These are phyloP conservation scores for Potentilla sterilis DNA, from an alignment of 306 rosid genomes.

Conservation along the genomic window DNA sequence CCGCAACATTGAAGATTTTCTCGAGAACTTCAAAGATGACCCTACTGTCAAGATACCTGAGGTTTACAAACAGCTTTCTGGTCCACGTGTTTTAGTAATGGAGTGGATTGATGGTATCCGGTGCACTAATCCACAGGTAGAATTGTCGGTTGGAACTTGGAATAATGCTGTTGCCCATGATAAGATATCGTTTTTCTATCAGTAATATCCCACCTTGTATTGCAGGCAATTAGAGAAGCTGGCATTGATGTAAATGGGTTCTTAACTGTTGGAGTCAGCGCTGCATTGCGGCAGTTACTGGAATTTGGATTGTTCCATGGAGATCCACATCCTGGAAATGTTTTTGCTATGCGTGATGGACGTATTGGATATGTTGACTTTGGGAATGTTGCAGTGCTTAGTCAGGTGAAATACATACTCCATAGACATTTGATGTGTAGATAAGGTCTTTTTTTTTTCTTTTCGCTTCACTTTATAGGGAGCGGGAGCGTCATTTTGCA, in stretches of 20 bases:
- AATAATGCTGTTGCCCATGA: slow-evolving; percentile 20
- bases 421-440: slow-evolving; percentile 7
- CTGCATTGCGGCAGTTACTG: slow-evolving; percentile 88
- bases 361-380: slow-evolving; percentile 98
- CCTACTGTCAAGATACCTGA: slow-evolving; percentile 93
- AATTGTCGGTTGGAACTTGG: slow-evolving; percentile 26
- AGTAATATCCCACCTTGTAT: slow-evolving; percentile 30
- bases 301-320: slow-evolving; percentile 99
- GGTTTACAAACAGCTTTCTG: slow-evolving; percentile 78
- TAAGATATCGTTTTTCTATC: slow-evolving; percentile 20
- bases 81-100: slow-evolving; percentile 91
- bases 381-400: slow-evolving; percentile 97
- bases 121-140: slow-evolving; percentile 93
- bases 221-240: slow-evolving; percentile 83
- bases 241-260: slow-evolving; percentile 88
- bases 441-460: background rate
- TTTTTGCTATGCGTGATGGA: slow-evolving; percentile 98
- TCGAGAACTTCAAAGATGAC: slow-evolving; percentile 88
- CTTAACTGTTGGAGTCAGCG: slow-evolving; percentile 95
- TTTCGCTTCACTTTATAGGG: background rate
- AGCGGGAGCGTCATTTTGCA: background rate
- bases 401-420: slow-evolving; percentile 65
- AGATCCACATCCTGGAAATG: slow-evolving; percentile 99
- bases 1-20: slow-evolving; percentile 87
- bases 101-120: slow-evolving; percentile 99